These are phyloP conservation scores for Fusarium heterosporum DNA, from an alignment of 2,329 filamentous ascomycete genomes.

Conservation along the genomic window DNA sequence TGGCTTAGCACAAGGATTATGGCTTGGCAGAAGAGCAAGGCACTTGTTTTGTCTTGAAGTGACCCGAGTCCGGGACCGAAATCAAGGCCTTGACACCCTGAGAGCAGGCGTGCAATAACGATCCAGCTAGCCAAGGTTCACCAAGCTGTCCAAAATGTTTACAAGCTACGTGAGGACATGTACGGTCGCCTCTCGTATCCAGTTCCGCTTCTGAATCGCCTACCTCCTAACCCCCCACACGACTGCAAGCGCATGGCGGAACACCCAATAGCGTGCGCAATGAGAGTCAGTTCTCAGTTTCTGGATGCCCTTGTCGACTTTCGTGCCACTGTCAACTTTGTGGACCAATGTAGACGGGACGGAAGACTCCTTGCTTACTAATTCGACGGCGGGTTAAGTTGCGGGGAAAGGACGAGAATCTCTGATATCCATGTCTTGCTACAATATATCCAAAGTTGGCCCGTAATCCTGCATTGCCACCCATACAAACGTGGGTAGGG, in stretches of 20 bases:
- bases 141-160: background rate
- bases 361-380: slow-evolving; percentile 5
- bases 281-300: slow-evolving; percentile 46
- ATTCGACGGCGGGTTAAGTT: slow-evolving; percentile 22
- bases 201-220: slow-evolving; percentile 15
- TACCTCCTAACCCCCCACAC: slow-evolving; percentile 27
- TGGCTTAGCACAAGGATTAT: slow-evolving; percentile 6
- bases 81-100: background rate
- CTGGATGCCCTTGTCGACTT: slow-evolving; percentile 25
- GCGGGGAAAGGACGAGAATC: slow-evolving; percentile 37
- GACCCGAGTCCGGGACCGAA: background rate
- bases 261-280: slow-evolving; percentile 34
- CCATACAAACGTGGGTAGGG: slow-evolving; percentile 26
- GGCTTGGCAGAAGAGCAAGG: slow-evolving; percentile 11
- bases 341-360: slow-evolving; percentile 35
- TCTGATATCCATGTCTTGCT: slow-evolving; percentile 9
- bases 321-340: slow-evolving; percentile 19
- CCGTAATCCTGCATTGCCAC: slow-evolving; percentile 21
- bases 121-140: slow-evolving; percentile 14
- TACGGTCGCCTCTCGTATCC: slow-evolving; percentile 12
- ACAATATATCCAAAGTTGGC: slow-evolving; percentile 16
- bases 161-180: background rate
- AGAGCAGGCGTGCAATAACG: slow-evolving; percentile 4
- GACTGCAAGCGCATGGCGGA: slow-evolving; percentile 20
- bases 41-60: background rate